phyloP scores from a whole-genome alignment of 2,329 filamentous ascomycete genomes.

The Fusarium humuli region DNA sequence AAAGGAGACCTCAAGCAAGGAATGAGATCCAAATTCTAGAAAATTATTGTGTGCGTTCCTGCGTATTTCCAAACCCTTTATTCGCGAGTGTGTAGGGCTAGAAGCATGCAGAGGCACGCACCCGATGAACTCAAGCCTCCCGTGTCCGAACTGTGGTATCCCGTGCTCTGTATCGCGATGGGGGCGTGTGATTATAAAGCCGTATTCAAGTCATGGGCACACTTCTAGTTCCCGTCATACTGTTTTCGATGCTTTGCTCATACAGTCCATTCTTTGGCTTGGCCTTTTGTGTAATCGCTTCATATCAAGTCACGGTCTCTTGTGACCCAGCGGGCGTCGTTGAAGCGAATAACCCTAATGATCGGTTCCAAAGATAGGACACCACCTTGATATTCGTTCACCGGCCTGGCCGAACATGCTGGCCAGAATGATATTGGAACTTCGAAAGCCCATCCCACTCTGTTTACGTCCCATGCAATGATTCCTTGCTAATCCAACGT shows the following conservation, averaged over 20 bases:
- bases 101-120: conserved; percentile 32
- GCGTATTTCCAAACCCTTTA: conserved; percentile 30
- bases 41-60: conserved; percentile 39
- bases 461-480: conserved; percentile 20
- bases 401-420: conserved; percentile 26
- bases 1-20: conserved; percentile 41
- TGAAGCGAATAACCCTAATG: conserved; percentile 35
- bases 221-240: conserved; percentile 42
- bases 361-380: conserved; percentile 34
- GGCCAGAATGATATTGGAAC: conserved; percentile 1
- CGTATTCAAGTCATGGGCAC: conserved; percentile 22
- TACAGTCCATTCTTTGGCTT: conserved; percentile 36
- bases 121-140: conserved; percentile 38
- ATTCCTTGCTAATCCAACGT: conserved; percentile 30
- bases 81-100: conserved; percentile 36
- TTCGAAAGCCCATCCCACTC: conserved; percentile 17
- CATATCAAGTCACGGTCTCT: conserved; percentile 26
- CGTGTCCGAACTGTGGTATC: conserved; percentile 33
- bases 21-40: conserved; percentile 28
- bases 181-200: conserved; percentile 41
- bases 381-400: conserved; percentile 11
- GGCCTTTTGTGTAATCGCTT: conserved; percentile 29
- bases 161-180: conserved; percentile 29
- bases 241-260: conserved; percentile 30
- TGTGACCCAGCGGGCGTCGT: conserved; percentile 17